Base-by-base conservation (phyloP, 2,329 filamentous ascomycete genomes). In the Colletotrichum limetticola region DNA sequence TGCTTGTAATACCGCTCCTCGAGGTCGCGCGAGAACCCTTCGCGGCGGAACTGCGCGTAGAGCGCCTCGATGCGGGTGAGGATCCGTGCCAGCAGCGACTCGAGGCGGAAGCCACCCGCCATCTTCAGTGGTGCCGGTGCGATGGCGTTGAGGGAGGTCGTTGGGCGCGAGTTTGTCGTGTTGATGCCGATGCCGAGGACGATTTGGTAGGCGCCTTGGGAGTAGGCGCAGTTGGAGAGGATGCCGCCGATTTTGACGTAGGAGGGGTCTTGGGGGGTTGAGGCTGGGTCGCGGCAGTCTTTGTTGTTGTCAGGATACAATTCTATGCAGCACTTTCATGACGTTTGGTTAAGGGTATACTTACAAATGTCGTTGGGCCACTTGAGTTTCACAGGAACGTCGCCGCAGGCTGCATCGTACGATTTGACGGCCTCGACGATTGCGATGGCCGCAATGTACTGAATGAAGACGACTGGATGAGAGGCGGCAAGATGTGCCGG, bases 161-260 rank as follows among this genome's bases (percentile, higher is more conserved):
- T 98, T 0, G 97, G 97, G 0, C 92, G 91, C 1, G 90, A 86
- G 80, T 98, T 98, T 67, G 91, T 91, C 19, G 94, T 91, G 82
- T 99, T 99, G 76, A 99, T 81, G 2, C 97, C 97, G 76, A 95
- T 91, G 32, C 97, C 97, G 2, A 96, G 89, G 22, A 98, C 92
- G 53, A 97, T 90, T 75, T 96, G 94, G 82, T 97, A 98, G 75
- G 91, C 89, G 30, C 91, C 91, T 6, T 90, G 88, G 6, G 89
- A 90, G 84, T 97, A 98, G 71, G 91, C 91, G 74, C 94, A 97
- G 80, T 98, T 97, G 7, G 97, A 94, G 3, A 98, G 88, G 74
- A 99, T 97, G 6, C 97, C 97, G 66, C 94, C 95, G 66, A 99
- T 95, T 79, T 99, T 99, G 76, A 95, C 92, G 77, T 97, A 97